A percentile compares a stretch with the other conserved stretches of the same genome.
Conservation (phyloP, 371 early-diverging fungal species). For the Mucor velutinosus region DNA sequence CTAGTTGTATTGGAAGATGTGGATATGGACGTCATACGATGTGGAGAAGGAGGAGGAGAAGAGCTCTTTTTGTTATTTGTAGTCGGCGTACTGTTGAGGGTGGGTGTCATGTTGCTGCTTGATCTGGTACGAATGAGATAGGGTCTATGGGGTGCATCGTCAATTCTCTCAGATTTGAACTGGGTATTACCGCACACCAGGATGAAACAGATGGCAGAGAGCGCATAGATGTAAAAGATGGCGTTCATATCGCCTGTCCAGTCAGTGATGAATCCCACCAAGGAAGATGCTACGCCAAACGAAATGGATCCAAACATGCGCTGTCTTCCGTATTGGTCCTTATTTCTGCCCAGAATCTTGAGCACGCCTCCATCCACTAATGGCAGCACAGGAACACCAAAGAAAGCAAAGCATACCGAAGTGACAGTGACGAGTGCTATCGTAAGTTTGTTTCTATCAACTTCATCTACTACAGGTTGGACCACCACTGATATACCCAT, state of each 20-base stretch:
- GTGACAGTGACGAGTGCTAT: slow-evolving; percentile 46
- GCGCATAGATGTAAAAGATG: slow-evolving; percentile 52
- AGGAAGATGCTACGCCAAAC: slow-evolving; percentile 49
- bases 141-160: slow-evolving; percentile 2
- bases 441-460: slow-evolving; percentile 32
- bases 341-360: slow-evolving; percentile 51
- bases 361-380: slow-evolving; percentile 56
- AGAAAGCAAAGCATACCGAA: slow-evolving; percentile 55
- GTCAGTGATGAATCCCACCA: slow-evolving; percentile 51
- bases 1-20: neutral
- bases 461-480: slow-evolving; percentile 30
- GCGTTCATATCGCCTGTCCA: slow-evolving; percentile 55
- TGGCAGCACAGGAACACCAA: slow-evolving; percentile 54
- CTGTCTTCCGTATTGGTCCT: slow-evolving; percentile 55
- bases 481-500: slow-evolving; percentile 53
- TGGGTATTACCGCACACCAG: slow-evolving; percentile 45
- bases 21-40: neutral
- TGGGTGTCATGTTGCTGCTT: too few species aligned
- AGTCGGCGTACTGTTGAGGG: neutral
- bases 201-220: slow-evolving; percentile 48
- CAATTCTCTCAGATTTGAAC: slow-evolving; percentile 46
- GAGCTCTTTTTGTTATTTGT: neutral
- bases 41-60: neutral
- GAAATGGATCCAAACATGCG: slow-evolving; percentile 59
- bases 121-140: neutral